Percentiles rank a stretch among this genome's conserved stretches.
phyloP scores from a whole-genome alignment of 2,329 filamentous ascomycete genomes.

The Cladophialophora psammophila region DNA sequence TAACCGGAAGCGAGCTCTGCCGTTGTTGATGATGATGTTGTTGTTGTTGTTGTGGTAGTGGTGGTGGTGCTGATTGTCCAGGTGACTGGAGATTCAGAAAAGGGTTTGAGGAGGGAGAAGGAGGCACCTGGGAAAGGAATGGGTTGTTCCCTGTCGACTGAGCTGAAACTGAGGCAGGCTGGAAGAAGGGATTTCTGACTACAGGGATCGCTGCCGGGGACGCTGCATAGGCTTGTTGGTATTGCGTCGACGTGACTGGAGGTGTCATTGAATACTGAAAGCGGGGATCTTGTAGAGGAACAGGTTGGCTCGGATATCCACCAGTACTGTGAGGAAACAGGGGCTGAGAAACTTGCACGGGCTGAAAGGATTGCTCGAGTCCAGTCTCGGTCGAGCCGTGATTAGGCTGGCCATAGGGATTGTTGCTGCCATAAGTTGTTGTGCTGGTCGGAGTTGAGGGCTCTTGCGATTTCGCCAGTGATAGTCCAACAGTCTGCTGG shows the following conservation, averaged over 20 bases:
- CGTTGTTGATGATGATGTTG: too few species aligned
- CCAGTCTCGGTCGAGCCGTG: conserved; percentile 47
- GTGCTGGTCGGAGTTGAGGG: conserved; percentile 21
- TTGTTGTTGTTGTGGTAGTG: conserved; percentile 35
- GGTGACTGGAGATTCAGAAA: conserved; percentile 34
- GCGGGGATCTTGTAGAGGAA: conserved; percentile 48
- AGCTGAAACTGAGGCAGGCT: conserved; percentile 40
- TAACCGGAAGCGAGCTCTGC: conserved; percentile 26
- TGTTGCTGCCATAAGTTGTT: conserved; percentile 39
- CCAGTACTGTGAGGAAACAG: conserved; percentile 80
- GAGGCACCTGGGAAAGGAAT: conserved; percentile 31
- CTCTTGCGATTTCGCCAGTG: conserved; percentile 40
- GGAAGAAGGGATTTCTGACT: conserved; percentile 55
- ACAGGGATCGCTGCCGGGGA: conserved; percentile 35
- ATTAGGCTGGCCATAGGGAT: conserved; percentile 44
- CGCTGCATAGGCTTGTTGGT: conserved; percentile 43
- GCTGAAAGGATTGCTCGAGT: conserved; percentile 77
- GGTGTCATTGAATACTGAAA: conserved; percentile 55
- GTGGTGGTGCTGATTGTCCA: conserved; percentile 33
- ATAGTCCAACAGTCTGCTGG: conserved; percentile 37
- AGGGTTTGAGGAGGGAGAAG: conserved; percentile 36
- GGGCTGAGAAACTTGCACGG: conserved; percentile 73
- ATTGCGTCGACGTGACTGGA: conserved; percentile 42
- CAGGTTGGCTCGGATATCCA: conserved; percentile 58
- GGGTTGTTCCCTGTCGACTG: conserved; percentile 40